Base-by-base conservation (phyloP, 73 alveolate species). In the Urostyla sp. region DNA sequence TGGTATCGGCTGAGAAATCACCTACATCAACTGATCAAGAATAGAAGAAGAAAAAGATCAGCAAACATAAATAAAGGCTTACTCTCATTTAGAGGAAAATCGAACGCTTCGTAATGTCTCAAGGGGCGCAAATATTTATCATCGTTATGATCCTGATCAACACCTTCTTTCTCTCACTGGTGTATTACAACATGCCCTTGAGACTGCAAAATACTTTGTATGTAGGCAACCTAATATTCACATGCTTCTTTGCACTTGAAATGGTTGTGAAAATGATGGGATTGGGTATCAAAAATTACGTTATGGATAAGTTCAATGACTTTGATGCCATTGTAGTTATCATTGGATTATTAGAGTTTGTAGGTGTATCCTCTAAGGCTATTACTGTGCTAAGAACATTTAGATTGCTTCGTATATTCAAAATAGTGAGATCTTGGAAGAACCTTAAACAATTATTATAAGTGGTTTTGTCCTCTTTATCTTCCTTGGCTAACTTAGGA, bases 361-460 rank as follows among this genome's bases (percentile, higher is more conserved):
- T 53, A 30, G 57, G 40, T 35, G 81, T 63, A 18, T 78, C 59
- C 21, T 13, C 72, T 49, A 43, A 38, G 13, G 93, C 75, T 6
- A 34, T 85, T 40, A 53, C 89, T 52, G 91, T 85, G 37, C 84
- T 90, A 0, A 76, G 96, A 69, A 86, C 94, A 10, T 85, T 90
- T 54, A 61, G 96, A 31, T 61, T 87, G 11, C 51, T 87, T 8
- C 28, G 95, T 0, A 59, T 87, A 4, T 87, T 87, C 52, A 80
- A 82, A 34, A 74, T 87, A 4, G 91, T 88, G 10, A 57, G 58
- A 24, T 48, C 82, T 1, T 87, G 95, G 91, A 87, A 48, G 28
- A 46, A 73, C 0, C 75, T 85, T 11, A 85, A 48, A 56, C 49
- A 38, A 30, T 28, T 85, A 8, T 55, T 85, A 0, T 23, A 51